These are phyloP conservation scores for Brasenia schreberi DNA, from an alignment of 164 flowering plant species.

Conservation along the genomic window DNA sequence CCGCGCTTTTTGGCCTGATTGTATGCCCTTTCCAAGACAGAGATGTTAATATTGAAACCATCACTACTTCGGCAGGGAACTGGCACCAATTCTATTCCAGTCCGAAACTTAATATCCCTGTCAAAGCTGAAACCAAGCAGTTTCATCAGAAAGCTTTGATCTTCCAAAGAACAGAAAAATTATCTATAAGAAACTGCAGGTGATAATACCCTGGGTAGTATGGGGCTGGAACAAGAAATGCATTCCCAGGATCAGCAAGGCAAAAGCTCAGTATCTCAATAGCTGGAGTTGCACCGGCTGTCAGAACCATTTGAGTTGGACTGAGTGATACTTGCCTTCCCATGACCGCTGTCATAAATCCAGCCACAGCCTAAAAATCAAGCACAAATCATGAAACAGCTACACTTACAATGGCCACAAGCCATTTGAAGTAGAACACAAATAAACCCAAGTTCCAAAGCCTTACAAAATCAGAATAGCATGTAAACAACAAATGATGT, in stretches of 20 bases:
- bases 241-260: conserved; percentile 91
- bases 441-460: too few relatives aligned
- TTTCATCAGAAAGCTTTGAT: neutral
- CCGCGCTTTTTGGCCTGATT: conserved; percentile 90
- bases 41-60: conserved; percentile 46
- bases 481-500: too few relatives aligned
- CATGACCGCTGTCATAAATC: conserved; percentile 65
- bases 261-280: conserved; percentile 83
- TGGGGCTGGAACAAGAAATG: conserved; percentile 94
- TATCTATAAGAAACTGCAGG: neutral
- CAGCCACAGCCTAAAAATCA: conserved; percentile 58
- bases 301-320: conserved; percentile 63
- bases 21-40: conserved; percentile 72
- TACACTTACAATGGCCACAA: too few relatives aligned
- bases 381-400: too few relatives aligned
- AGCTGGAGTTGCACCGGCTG: conserved; percentile 81
- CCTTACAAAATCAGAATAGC: too few relatives aligned
- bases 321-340: conserved; percentile 34
- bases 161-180: neutral
- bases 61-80: conserved; percentile 92
- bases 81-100: conserved; percentile 80
- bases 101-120: conserved; percentile 74
- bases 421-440: too few relatives aligned
- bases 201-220: conserved; percentile 67
- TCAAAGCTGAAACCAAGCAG: conserved; percentile 46